Conservation (phyloP, 1,139 yeast genomes). For the Kodamaea suecica region DNA sequence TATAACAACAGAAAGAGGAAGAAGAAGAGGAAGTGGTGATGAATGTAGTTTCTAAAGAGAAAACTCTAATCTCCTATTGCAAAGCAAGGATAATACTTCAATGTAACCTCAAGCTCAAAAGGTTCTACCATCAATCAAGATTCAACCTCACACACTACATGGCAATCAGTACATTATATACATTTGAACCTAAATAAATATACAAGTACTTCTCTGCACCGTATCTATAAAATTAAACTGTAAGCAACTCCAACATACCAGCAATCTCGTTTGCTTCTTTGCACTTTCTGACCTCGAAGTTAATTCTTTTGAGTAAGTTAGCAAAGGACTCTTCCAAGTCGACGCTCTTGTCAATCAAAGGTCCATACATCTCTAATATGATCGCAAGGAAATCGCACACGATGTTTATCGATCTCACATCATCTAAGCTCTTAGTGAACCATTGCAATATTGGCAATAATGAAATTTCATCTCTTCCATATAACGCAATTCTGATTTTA, state of each 20-base stretch:
- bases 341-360: constrained; percentile 69
- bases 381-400: constrained; percentile 84
- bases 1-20: constrained; percentile 12
- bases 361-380: constrained; percentile 75
- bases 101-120: too few species aligned
- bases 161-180: too few species aligned
- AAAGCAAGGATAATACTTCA: too few species aligned
- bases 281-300: constrained; percentile 70
- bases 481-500: constrained; percentile 72
- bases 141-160: too few species aligned
- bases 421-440: constrained; percentile 74
- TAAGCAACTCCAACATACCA: constrained; percentile 88
- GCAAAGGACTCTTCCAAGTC: constrained; percentile 70
- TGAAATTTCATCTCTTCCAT: constrained; percentile 81
- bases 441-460: constrained; percentile 83
- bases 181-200: too few species aligned
- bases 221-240: constrained; percentile 26
- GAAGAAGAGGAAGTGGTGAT: constrained; percentile 17
- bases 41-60: not conserved
- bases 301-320: constrained; percentile 58
- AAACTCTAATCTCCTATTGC: not conserved
- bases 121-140: too few species aligned
- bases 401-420: constrained; percentile 69
- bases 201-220: not conserved
- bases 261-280: constrained; percentile 85